Conservation (phyloP, 768 basidiomycete species). For the Naganishia onofrii region DNA sequence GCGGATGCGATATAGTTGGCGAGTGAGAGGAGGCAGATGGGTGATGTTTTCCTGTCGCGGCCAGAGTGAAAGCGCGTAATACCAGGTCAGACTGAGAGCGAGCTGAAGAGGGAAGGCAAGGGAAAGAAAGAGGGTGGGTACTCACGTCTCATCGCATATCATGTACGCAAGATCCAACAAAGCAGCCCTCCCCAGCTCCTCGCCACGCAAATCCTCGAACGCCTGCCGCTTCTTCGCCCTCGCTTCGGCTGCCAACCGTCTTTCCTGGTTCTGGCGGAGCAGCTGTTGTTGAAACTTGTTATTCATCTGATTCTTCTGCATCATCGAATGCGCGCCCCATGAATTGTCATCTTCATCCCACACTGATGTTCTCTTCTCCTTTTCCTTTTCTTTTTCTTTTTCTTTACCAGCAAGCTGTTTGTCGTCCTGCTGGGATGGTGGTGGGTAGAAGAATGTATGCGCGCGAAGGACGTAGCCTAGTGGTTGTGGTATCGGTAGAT, state of each 20-base stretch:
- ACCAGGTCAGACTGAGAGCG: not conserved
- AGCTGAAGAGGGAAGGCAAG: not conserved
- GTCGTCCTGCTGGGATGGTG: not conserved
- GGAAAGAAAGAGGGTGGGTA: not conserved
- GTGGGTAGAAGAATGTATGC: not conserved
- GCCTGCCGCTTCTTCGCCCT: not conserved
- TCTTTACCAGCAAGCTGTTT: not conserved
- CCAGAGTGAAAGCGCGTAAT: not conserved
- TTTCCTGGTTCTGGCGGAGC: not conserved
- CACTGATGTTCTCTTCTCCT: constrained; percentile 3
- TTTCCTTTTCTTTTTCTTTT: not conserved
- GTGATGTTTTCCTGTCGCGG: constrained; percentile 12
- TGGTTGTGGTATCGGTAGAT: constrained; percentile 23
- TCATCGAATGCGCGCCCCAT: too few relatives aligned
- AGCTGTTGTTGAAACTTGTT: not conserved
- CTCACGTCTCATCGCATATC: constrained; percentile 29
- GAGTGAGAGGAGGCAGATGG: constrained; percentile 16
- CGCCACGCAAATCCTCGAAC: constrained; percentile 2
- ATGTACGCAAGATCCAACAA: constrained; percentile 27
- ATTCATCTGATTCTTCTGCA: not conserved
- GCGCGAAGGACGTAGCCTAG: constrained; percentile 15
- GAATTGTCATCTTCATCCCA: constrained; percentile 12
- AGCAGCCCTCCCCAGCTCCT: constrained; percentile 11
- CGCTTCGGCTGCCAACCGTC: not conserved
- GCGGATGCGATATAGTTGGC: constrained; percentile 22